Evolutionary conservation across 208 protist genomes (phyloP), one percentile per base, ranked within the genome.

Genomic region (Crithidia acanthocephali): DNA sequence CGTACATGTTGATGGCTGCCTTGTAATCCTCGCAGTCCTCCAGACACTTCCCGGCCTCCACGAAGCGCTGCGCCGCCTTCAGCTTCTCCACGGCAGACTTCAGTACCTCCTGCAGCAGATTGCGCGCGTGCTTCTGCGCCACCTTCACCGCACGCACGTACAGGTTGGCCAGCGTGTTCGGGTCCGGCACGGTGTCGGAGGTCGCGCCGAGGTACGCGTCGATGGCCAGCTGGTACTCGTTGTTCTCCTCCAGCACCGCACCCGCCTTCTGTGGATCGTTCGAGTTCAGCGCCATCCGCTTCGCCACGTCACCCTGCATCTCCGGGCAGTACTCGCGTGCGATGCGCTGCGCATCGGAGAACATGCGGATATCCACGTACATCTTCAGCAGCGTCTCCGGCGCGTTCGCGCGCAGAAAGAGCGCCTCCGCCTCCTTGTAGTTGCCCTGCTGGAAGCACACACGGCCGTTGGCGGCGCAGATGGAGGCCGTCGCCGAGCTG

Each of bases 131-230:
- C 74, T 95, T 98, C 79, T 94, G 92, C 27, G 97, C 94, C 16
- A 99, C 88, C 84, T 98, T 95, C 40, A 99, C 93, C 28, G 96
- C 96, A 32, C 97, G 91, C 69, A 97, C 87, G 95, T 95, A 99
- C 51, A 96, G 53, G 66, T 86, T 89, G 44, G 95, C 97, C 28
- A 93, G 73, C 74, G 85, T 77, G 35, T 78, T 82, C 52, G 81
- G 58, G 79, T 96, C 84, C 15, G 70, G 42, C 55, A 93, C 84
- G 37, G 76, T 86, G 35, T 95, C 90, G 18, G 76, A 10, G 1
- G 80, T 92, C 8, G 94, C 87, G 60, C 82, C 84, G 35, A 99
- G 85, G 77, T 98, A 98, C n/a, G 91, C 85, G 66, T 99, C 97
- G 57, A 99, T 97, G 13, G 97, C 98, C 23, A 95, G 79, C 48